Conservation (phyloP, 176 grass and related monocot species). For the Carex pumila region DNA sequence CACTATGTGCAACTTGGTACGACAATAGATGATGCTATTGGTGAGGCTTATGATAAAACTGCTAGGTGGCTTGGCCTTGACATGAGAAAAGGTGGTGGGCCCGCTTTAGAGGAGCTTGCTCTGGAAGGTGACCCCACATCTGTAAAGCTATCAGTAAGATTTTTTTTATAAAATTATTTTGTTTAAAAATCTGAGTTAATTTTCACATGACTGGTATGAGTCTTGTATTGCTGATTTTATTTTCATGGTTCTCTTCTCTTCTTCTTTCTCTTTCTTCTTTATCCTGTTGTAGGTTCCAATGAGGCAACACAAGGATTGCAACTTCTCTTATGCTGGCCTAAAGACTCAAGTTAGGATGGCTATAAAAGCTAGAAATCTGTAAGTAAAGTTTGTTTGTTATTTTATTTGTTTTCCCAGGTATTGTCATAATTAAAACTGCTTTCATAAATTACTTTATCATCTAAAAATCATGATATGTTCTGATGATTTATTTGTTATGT, state of each 20-base stretch:
- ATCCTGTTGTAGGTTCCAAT: constrained; percentile 63
- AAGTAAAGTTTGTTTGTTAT: constrained; percentile 24
- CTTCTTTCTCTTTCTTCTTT: constrained; percentile 2
- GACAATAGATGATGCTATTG: constrained; percentile 97
- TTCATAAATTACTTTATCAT: not conserved
- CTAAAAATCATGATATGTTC: constrained; percentile 10
- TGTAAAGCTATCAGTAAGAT: constrained; percentile 86
- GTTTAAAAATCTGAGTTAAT: not conserved
- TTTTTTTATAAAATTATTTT: constrained; percentile 6
- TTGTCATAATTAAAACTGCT: not conserved
- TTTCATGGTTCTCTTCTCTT: not conserved
- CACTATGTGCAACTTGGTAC: constrained; percentile 97
- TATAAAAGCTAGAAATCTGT: constrained; percentile 77
- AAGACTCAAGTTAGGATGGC: constrained; percentile 97
- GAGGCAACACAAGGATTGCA: constrained; percentile 96
- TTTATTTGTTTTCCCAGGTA: not conserved
- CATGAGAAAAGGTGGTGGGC: constrained; percentile 87
- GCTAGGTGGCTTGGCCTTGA: constrained; percentile 97
- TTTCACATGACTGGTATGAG: not conserved
- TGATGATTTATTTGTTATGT: constrained; percentile 10
- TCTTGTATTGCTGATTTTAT: not conserved
- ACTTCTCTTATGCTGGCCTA: constrained; percentile 98
- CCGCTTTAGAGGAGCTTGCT: constrained; percentile 94
- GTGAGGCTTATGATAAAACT: constrained; percentile 96
- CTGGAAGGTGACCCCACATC: constrained; percentile 62